phyloP scores from a whole-genome alignment of 495 filamentous ascomycete species.

The Xylaria palmicola region DNA sequence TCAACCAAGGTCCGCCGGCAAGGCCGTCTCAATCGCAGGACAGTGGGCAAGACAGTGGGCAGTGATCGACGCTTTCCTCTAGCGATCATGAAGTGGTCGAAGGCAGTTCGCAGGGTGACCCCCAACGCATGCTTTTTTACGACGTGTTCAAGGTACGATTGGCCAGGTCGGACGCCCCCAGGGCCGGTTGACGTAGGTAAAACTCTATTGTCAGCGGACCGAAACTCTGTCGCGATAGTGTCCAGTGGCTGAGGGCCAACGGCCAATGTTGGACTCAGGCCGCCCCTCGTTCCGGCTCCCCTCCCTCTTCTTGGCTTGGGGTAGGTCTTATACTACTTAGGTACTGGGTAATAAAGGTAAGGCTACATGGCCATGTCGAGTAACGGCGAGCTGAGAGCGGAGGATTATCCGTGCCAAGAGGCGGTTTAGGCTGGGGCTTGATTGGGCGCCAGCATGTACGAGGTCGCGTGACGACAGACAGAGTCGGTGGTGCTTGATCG shows the following conservation, averaged over 20 bases:
- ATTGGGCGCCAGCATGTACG: background rate
- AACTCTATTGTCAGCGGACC: constrained; percentile 21
- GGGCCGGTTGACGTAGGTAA: constrained; percentile 22
- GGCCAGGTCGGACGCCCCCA: constrained; percentile 22
- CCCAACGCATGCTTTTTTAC: constrained; percentile 22
- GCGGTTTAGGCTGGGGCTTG: background rate
- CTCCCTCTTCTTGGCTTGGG: constrained; percentile 3
- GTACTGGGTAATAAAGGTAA: background rate
- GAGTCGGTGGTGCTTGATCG: background rate
- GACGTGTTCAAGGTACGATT: constrained; percentile 24
- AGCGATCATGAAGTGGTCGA: constrained; percentile 21
- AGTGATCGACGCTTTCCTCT: constrained; percentile 26
- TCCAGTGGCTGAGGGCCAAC: background rate
- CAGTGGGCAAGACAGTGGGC: constrained; percentile 21
- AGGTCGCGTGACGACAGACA: constrained; percentile 7
- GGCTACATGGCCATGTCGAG: constrained; percentile 1
- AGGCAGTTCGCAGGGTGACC: constrained; percentile 17
- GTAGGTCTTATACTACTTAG: no score
- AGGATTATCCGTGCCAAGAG: constrained; percentile 12
- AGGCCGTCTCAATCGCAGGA: constrained; percentile 12
- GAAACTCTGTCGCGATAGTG: constrained; percentile 13
- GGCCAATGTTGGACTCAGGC: background rate
- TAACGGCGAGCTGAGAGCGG: constrained; percentile 6
- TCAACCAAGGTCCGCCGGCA: background rate
- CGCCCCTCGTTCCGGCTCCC: background rate